Percentiles rank a stretch among this genome's conserved stretches.
These are phyloP conservation scores for Eremomyces bilateralis DNA, from an alignment of 495 filamentous ascomycete genomes.

Conservation along the genomic window DNA sequence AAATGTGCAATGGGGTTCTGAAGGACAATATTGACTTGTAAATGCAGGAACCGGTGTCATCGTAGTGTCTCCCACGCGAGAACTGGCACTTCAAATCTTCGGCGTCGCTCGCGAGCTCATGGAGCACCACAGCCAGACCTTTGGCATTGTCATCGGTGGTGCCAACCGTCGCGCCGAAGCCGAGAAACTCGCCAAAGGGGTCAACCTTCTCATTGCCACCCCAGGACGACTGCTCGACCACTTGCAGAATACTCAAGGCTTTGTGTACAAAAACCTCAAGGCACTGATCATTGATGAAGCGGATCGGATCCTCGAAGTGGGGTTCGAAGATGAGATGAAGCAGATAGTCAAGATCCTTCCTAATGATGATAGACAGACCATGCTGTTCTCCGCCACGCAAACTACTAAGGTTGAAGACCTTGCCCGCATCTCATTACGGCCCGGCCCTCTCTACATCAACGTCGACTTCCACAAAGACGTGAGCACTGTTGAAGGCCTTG, in stretches of 20 bases:
- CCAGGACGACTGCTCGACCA: constrained; percentile 88
- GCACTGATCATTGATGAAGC: constrained; percentile 82
- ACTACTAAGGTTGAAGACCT: constrained; percentile 97
- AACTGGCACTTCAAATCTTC: constrained; percentile 89
- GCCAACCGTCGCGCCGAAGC: constrained; percentile 82
- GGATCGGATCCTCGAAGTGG: constrained; percentile 84
- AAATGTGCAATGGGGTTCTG: background rate
- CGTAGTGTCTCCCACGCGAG: constrained; percentile 70
- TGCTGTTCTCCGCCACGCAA: constrained; percentile 94
- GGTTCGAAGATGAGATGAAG: constrained; percentile 96
- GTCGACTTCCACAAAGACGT: constrained; percentile 62
- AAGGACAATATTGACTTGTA: constrained; percentile 9
- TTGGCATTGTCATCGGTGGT: constrained; percentile 88
- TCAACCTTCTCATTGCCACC: constrained; percentile 85
- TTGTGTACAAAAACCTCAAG: constrained; percentile 83
- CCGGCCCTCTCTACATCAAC: constrained; percentile 90
- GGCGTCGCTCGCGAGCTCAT: constrained; percentile 85
- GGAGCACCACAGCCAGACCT: constrained; percentile 73
- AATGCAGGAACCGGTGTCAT: constrained; percentile 57
- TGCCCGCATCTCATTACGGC: constrained; percentile 74
- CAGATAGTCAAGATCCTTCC: constrained; percentile 94
- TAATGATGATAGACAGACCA: constrained; percentile 71
- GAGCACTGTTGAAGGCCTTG: constrained; percentile 74
- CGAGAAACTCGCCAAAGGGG: constrained; percentile 81
- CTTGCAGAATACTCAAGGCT: constrained; percentile 76